A percentile compares a stretch with the other conserved stretches of the same genome.
Conservation (phyloP, 352 stramenopile genomes). For the Pythium insidiosum region DNA sequence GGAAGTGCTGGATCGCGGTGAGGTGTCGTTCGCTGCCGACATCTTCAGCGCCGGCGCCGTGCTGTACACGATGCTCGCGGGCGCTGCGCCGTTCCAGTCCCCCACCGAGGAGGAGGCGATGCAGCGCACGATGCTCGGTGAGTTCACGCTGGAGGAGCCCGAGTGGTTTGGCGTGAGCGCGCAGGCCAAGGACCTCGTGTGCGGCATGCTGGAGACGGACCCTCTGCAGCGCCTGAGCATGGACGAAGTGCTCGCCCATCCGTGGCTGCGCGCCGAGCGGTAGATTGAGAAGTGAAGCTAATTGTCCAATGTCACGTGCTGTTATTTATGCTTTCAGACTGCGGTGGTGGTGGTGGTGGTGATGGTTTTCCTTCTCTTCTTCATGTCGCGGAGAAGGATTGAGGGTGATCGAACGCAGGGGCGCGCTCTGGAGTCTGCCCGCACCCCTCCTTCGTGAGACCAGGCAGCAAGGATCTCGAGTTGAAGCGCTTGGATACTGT, state of each 20-base stretch:
- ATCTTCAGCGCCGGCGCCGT: conserved; percentile 71
- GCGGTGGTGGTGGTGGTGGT: too few species aligned
- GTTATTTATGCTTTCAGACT: too few species aligned
- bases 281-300: too few species aligned
- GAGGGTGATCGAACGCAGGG: too few species aligned
- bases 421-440: too few species aligned
- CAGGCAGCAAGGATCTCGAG: too few species aligned
- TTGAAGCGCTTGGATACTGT: too few species aligned
- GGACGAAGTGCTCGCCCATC: conserved; percentile 57
- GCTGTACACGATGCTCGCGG: conserved; percentile 57
- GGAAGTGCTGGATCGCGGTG: conserved; percentile 42
- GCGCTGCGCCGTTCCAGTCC: conserved; percentile 57
- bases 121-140: conserved; percentile 31
- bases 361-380: too few species aligned
- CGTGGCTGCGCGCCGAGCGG: too few species aligned
- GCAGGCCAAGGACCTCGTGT: conserved; percentile 48
- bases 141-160: conserved; percentile 45
- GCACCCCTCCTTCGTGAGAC: too few species aligned
- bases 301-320: too few species aligned
- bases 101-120: conserved; percentile 55
- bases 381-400: too few species aligned
- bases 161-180: conserved; percentile 45
- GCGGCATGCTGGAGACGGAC: conserved; percentile 44
- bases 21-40: conserved; percentile 54
- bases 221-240: conserved; percentile 35